Conservation (phyloP, 495 filamentous ascomycete species). For the Stereocaulon alpinum region DNA sequence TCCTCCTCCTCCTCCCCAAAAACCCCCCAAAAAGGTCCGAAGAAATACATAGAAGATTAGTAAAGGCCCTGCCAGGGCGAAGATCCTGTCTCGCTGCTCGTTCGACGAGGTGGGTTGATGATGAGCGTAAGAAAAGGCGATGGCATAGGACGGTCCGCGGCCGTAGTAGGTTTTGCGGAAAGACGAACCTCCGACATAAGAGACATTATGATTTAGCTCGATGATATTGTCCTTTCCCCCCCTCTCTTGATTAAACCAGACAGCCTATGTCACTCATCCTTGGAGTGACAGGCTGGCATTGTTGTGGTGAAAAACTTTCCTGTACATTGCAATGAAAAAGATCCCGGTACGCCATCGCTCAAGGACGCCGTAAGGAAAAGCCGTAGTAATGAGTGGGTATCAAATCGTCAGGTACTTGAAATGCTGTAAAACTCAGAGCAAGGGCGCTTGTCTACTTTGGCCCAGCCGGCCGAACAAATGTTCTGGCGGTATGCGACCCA, state of each 20-base stretch:
- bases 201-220: conserved; percentile 20
- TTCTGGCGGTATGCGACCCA: conserved; percentile 71
- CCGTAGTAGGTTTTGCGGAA: conserved; percentile 1
- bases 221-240: conserved; percentile 9
- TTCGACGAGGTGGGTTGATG: background rate
- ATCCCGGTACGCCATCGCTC: conserved; percentile 17
- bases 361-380: conserved; percentile 5
- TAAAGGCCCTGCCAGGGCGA: background rate
- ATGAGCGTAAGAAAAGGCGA: background rate
- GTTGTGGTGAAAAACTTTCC: background rate
- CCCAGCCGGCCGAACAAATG: conserved; percentile 56
- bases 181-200: conserved; percentile 8
- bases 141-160: conserved; percentile 4
- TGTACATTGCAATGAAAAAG: conserved; percentile 5
- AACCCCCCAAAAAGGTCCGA: background rate
- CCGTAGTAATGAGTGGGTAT: conserved; percentile 17
- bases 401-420: conserved; percentile 16
- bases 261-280: conserved; percentile 5
- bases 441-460: conserved; percentile 25
- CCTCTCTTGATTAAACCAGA: conserved; percentile 4
- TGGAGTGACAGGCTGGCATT: conserved; percentile 7
- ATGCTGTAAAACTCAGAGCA: conserved; percentile 16
- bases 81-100: conserved; percentile 1
- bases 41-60: conserved; percentile 9
- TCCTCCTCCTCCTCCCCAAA: no score